These are phyloP conservation scores for Dactylorhiza incarnata DNA, from an alignment of 106 monocot species.

Conservation along the genomic window DNA sequence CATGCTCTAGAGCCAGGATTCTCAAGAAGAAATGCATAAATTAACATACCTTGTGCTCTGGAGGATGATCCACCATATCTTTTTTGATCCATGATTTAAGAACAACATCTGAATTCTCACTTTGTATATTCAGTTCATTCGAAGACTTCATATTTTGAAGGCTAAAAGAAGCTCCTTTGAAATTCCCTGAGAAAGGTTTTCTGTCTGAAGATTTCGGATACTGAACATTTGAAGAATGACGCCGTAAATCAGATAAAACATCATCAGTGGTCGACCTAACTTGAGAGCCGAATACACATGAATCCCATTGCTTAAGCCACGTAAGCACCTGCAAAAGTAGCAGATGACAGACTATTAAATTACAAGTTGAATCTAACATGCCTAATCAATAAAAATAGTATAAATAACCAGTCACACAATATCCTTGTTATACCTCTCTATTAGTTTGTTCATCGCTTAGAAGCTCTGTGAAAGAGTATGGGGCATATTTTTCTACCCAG, in stretches of 20 bases:
- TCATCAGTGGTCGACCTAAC: conserved; percentile 76
- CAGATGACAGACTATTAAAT: background rate
- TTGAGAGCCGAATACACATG: conserved; percentile 89
- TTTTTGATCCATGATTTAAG: conserved; percentile 39
- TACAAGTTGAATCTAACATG: background rate
- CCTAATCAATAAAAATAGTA: background rate
- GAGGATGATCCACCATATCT: conserved; percentile 17
- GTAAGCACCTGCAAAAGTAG: conserved; percentile 52
- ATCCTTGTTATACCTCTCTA: conserved; percentile 49
- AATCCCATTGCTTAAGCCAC: conserved; percentile 98
- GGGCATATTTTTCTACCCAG: conserved; percentile 99
- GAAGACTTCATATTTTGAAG: conserved; percentile 19
- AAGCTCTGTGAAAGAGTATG: conserved; percentile 85
- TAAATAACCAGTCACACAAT: background rate
- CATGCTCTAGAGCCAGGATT: background rate
- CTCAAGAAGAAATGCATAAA: conserved; percentile 3
- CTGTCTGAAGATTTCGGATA: conserved; percentile 34
- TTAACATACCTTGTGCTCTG: conserved; percentile 57
- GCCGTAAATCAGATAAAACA: conserved; percentile 73
- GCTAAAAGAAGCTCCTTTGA: conserved; percentile 18
- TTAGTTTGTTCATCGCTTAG: conserved; percentile 97
- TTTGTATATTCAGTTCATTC: conserved; percentile 21
- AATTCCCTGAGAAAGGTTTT: conserved; percentile 27
- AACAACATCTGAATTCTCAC: conserved; percentile 19
- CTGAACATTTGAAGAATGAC: conserved; percentile 48